Evolutionary conservation across 225 moss, liverwort and hornwort genomes (phyloP).

Genomic region (Straminergon stramineum): DNA sequence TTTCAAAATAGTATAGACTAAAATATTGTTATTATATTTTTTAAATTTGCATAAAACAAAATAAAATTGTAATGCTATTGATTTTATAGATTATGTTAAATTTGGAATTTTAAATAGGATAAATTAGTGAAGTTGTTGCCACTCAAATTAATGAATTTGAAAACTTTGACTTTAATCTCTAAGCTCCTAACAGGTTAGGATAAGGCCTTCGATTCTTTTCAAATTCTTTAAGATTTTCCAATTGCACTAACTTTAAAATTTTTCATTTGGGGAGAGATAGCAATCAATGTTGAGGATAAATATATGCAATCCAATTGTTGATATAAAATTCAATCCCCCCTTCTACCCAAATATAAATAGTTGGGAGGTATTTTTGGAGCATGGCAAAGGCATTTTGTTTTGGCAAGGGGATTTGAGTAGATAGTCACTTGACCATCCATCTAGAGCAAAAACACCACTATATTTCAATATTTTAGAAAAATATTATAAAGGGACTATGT

Average conservation of each 20-base stretch:
- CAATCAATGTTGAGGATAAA: rapidly evolving
- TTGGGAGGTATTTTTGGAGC: rapidly evolving
- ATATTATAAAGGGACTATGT: rapidly evolving
- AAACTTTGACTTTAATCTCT: neutral
- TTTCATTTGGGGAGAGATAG: rapidly evolving
- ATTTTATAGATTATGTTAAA: neutral
- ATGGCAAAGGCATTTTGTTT: neutral
- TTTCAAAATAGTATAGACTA: neutral
- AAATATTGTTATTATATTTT: neutral
- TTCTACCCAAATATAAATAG: too few relatives aligned
- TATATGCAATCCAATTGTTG: neutral
- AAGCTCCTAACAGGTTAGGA: rapidly evolving
- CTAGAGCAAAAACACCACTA: rapidly evolving
- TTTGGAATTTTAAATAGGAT: too few relatives aligned
- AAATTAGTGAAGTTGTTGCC: too few relatives aligned
- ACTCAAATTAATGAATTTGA: neutral
- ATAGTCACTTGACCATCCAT: neutral
- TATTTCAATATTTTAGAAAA: neutral
- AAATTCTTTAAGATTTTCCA: rapidly evolving
- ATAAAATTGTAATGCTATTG: neutral
- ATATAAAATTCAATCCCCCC: neutral
- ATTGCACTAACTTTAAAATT: neutral
- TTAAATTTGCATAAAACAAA: neutral
- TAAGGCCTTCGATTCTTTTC: neutral
- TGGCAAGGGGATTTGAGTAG: neutral